These are phyloP conservation scores for Globisporangium canariense DNA, from an alignment of 352 stramenopile genomes.

Conservation along the genomic window DNA sequence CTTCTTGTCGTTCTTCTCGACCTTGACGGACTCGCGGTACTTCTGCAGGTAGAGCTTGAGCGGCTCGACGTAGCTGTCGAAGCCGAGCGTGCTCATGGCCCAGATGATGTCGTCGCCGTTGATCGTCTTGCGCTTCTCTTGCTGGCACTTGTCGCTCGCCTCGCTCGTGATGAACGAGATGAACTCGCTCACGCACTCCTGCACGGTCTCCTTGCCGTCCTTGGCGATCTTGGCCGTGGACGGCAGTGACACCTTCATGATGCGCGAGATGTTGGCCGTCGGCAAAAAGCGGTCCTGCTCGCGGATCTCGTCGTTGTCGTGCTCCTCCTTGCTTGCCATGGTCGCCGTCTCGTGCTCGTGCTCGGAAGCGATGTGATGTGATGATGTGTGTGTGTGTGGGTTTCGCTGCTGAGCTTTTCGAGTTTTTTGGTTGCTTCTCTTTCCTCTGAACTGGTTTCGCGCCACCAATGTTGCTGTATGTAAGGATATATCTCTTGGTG, in stretches of 20 bases:
- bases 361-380: not conserved
- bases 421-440: too few species aligned
- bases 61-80: conserved; percentile 99
- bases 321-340: conserved; percentile 82
- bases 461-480: too few species aligned
- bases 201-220: conserved; percentile 99
- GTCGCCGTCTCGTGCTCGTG: too few species aligned
- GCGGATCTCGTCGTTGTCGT: conserved; percentile 89
- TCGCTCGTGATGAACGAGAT: conserved; percentile 99
- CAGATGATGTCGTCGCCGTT: conserved; percentile 99
- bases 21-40: conserved; percentile 95
- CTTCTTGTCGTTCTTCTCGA: conserved; percentile 91
- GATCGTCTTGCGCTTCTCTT: conserved; percentile 99
- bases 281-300: conserved; percentile 98
- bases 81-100: conserved; percentile 99
- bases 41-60: conserved; percentile 99
- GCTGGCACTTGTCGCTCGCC: conserved; percentile 98
- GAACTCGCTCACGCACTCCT: conserved; percentile 99
- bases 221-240: conserved; percentile 99
- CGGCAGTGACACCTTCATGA: conserved; percentile 99
- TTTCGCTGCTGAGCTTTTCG: too few species aligned
- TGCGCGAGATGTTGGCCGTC: conserved; percentile 99
- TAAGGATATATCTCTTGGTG: too few species aligned
- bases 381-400: too few species aligned
- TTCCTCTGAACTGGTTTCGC: too few species aligned